Evolutionary conservation across 441 rosid genomes (phyloP).

Genomic region (Gossypium davidsonii): DNA sequence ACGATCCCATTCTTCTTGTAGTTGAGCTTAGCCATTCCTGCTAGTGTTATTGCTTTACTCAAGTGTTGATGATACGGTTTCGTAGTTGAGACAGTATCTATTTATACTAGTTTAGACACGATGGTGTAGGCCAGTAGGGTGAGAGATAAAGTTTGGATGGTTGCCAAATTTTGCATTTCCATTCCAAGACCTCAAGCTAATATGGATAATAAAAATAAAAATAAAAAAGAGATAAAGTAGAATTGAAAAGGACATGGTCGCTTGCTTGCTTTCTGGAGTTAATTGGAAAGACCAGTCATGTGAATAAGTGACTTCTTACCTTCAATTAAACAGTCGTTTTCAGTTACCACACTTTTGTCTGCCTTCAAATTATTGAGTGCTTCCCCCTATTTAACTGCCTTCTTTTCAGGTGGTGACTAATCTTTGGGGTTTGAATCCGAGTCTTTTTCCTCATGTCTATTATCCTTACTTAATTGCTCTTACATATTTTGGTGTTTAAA

Average conservation of each 20-base stretch:
- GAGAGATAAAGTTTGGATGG: not conserved
- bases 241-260: not conserved
- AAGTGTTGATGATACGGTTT: not conserved
- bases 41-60: not conserved
- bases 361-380: slow-evolving; percentile 6
- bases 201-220: too few relatives aligned
- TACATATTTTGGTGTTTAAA: too few relatives aligned
- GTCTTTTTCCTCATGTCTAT: too few relatives aligned
- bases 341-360: not conserved
- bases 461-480: too few relatives aligned
- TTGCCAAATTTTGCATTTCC: not conserved
- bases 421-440: too few relatives aligned
- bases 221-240: not conserved
- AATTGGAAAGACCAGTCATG: slow-evolving; percentile 2
- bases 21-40: slow-evolving; percentile 34
- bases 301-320: slow-evolving; percentile 25
- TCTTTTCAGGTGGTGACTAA: too few relatives aligned
- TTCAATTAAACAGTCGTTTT: slow-evolving; percentile 23
- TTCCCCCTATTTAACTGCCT: too few relatives aligned
- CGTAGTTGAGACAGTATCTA: not conserved
- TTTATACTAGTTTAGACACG: not conserved
- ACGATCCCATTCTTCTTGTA: slow-evolving; percentile 41
- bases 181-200: not conserved
- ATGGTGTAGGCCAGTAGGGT: not conserved
- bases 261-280: too few relatives aligned